Evolutionary conservation across 192 early-diverging fungal species (phyloP), one percentile per base, ranked within the genome.

Genomic region (Backusella westeae): DNA sequence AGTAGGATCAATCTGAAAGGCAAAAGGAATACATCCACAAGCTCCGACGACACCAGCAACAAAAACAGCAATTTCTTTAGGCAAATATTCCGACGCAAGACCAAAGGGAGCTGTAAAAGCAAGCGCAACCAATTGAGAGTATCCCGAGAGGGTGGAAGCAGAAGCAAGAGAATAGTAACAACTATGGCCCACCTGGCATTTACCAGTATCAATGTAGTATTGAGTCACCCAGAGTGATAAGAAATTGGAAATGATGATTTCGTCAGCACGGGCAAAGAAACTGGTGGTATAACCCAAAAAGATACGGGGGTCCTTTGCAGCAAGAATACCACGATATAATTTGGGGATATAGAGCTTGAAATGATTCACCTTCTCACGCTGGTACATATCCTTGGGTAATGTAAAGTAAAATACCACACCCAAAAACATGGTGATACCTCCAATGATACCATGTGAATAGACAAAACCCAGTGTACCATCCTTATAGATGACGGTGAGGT

Each of bases 231-330:
- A 93, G 5, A 94, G 82, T 34, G 88, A 87, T 19, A 94, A 76
- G 69, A 88, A 94, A 1, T 89, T 82, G 0, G 93, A 87, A 29
- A 94, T 80, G n/a, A 90, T 86, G 44, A 92, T 87, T 6, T 91
- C 90, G 74, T 94, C 92, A 2, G 89, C 91, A 59, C 93, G 85
- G 9, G 92, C 92, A 70, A 92, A 81, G 74, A 91, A 94, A 76
- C 86, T 86, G 5, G 90, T 88, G 4, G 85, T 56, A 71, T 92
- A 92, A 4, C 91, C 93, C 29, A 92, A 79, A 1, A 89, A 75
- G 36, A 94, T 76, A 29, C 84, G 80, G 3, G 85, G 85, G 38
- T 94, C 90, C 15, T 79, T 78, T 5, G 80, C 87, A 29, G 92
- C 91, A n/a, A 75, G 32, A 42, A 94, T n/a, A 9, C 93, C 93